Evolutionary conservation across 805 yeast genomes (phyloP).

Genomic region (Ogataea pignaliae): DNA sequence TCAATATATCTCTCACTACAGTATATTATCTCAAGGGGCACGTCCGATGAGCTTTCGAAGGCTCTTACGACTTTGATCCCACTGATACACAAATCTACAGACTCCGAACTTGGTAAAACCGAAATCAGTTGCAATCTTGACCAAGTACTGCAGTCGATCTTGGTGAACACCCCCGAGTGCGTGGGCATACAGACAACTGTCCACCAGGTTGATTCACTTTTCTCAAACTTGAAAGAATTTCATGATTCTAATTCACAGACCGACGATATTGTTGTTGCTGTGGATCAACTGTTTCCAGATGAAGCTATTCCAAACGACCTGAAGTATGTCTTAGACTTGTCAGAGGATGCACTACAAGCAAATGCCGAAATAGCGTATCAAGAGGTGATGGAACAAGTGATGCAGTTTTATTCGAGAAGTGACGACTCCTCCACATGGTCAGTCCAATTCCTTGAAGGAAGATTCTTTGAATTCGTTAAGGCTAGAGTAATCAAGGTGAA

Average conservation of each 20-base stretch:
- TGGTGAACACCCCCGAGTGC: slow-evolving; percentile 6
- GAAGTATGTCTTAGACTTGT: no score
- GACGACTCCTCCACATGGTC: background rate
- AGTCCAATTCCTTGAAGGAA: background rate
- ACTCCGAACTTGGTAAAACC: background rate
- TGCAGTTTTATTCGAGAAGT: slow-evolving; percentile 1
- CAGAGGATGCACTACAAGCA: no score
- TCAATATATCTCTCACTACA: background rate
- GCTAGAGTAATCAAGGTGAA: slow-evolving; percentile 18
- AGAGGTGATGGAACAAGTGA: background rate
- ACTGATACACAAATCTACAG: background rate
- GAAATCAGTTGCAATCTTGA: background rate
- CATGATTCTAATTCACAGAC: background rate
- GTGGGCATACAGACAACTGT: background rate
- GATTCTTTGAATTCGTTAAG: slow-evolving; percentile 18
- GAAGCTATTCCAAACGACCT: no score
- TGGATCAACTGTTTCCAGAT: no score
- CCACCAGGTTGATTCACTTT: background rate
- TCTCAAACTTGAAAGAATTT: background rate
- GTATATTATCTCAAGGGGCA: background rate
- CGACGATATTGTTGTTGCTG: no score
- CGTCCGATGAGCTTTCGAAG: background rate
- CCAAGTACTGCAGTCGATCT: slow-evolving; percentile 3
- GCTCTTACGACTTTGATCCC: background rate
- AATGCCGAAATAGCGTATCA: background rate